phyloP scores from a whole-genome alignment of 1,284 basidiomycete species.

The Pterulicium gracile region DNA sequence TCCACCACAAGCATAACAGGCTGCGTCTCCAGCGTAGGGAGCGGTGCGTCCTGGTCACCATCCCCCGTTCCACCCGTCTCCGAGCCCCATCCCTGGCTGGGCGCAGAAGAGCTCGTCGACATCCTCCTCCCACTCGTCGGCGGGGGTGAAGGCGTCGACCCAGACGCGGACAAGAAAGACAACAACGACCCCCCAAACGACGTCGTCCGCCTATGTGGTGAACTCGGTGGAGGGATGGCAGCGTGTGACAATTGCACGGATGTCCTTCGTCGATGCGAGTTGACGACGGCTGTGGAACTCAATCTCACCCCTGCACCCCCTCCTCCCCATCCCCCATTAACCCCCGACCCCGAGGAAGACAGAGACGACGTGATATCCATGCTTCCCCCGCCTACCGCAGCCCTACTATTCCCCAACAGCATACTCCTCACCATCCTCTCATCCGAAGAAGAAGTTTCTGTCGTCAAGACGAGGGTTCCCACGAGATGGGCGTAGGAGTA shows the following conservation, averaged over 20 bases:
- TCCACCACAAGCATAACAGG: conserved; percentile 83
- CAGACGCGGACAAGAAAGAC: conserved; percentile 6
- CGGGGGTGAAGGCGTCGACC: conserved; percentile 7
- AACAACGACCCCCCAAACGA: not conserved
- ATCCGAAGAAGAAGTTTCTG: conserved; percentile 25
- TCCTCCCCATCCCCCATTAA: no score
- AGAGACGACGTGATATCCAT: conserved; percentile 59
- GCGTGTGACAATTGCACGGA: not conserved
- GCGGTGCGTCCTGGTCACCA: conserved; percentile 53
- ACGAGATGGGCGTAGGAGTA: conserved; percentile 60
- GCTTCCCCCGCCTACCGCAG: conserved; percentile 60
- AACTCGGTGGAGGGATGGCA: not conserved
- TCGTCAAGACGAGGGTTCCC: conserved; percentile 20
- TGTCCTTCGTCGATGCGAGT: not conserved
- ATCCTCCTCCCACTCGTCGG: conserved; percentile 16
- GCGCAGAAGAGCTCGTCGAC: not conserved
- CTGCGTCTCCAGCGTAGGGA: conserved; percentile 76
- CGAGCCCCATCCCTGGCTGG: conserved; percentile 9
- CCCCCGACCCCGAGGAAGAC: conserved; percentile 21
- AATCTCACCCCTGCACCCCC: no score
- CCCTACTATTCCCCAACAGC: conserved; percentile 37
- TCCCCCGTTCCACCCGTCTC: conserved; percentile 27
- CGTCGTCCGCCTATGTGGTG: not conserved
- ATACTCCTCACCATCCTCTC: conserved; percentile 30
- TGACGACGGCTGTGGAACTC: not conserved